These are phyloP conservation scores for Eucalyptus cloeziana DNA, from an alignment of 345 rosid species.

Conservation along the genomic window DNA sequence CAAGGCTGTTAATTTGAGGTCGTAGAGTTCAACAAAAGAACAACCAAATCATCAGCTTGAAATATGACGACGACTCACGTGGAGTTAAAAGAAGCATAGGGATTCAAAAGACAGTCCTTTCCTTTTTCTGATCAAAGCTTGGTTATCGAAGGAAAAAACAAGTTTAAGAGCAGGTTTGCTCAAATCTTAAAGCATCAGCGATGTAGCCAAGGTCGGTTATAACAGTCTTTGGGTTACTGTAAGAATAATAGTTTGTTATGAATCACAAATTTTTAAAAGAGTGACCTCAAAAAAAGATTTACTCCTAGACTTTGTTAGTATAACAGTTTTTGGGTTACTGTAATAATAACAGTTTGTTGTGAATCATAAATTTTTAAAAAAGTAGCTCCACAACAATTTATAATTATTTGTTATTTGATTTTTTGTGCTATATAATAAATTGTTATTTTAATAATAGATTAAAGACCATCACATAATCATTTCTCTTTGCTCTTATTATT, in stretches of 20 bases:
- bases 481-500: background rate
- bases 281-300: too few relatives aligned
- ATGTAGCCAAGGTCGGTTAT: too few relatives aligned
- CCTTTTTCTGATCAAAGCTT: background rate
- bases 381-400: fast-evolving
- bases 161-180: background rate
- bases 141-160: background rate
- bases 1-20: background rate
- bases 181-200: background rate
- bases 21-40: background rate
- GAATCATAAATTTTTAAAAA: too few relatives aligned
- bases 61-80: background rate
- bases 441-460: too few relatives aligned
- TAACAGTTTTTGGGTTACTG: too few relatives aligned
- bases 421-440: too few relatives aligned
- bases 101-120: background rate
- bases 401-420: too few relatives aligned
- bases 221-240: too few relatives aligned
- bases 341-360: too few relatives aligned
- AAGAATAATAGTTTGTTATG: too few relatives aligned
- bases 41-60: background rate
- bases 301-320: too few relatives aligned
- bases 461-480: fast-evolving
- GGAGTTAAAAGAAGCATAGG: background rate
- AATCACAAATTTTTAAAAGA: too few relatives aligned